Evolutionary conservation across 805 yeast species (phyloP).

Genomic region (Schwanniomyces sp.): DNA sequence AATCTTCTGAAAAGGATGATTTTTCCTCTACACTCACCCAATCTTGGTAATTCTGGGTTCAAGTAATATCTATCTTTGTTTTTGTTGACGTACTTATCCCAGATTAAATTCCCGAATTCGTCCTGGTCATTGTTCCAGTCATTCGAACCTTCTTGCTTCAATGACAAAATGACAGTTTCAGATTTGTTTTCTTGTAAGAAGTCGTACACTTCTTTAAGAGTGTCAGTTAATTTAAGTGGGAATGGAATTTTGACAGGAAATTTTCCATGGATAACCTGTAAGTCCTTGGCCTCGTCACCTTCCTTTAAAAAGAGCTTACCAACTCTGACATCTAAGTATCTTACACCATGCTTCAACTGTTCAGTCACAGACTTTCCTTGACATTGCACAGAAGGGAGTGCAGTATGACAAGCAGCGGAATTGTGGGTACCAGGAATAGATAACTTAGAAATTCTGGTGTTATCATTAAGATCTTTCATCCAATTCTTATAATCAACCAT

Average conservation of each 20-base stretch:
- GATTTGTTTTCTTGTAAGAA: constrained; percentile 53
- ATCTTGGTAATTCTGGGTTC: constrained; percentile 51
- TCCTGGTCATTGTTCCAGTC: constrained; percentile 62
- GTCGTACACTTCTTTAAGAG: constrained; percentile 56
- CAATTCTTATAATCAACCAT: constrained; percentile 50
- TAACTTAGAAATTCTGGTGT: constrained; percentile 49
- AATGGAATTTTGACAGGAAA: constrained; percentile 68
- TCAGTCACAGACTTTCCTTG: constrained; percentile 60
- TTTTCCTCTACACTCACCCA: constrained; percentile 68
- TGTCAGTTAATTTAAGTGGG: constrained; percentile 51
- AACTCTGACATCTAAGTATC: constrained; percentile 68
- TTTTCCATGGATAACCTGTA: constrained; percentile 72
- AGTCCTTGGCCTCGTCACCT: constrained; percentile 51
- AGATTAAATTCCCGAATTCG: constrained; percentile 63
- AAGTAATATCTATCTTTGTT: constrained; percentile 61
- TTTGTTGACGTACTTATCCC: constrained; percentile 54
- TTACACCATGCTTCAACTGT: constrained; percentile 71
- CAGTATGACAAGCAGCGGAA: constrained; percentile 68
- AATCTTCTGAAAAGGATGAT: constrained; percentile 67
- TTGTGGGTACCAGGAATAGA: constrained; percentile 87
- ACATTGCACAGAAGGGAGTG: constrained; percentile 76
- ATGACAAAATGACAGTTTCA: constrained; percentile 64
- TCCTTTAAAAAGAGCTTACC: constrained; percentile 56
- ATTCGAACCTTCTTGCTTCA: constrained; percentile 74
- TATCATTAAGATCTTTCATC: constrained; percentile 55